phyloP scores from a whole-genome alignment of 306 rosid species.

The Glycyrrhiza uralensis region DNA sequence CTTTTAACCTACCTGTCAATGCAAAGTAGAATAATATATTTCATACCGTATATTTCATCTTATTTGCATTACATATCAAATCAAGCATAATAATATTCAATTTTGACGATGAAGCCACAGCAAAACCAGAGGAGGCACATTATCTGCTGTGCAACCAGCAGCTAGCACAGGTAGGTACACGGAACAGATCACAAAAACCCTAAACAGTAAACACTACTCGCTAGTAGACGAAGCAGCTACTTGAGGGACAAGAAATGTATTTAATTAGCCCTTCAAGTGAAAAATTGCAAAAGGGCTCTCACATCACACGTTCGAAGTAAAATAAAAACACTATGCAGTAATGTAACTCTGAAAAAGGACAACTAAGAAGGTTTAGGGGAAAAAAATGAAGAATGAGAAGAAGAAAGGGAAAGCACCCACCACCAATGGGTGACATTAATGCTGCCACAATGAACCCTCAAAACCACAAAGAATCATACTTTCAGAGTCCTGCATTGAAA shows the following conservation, averaged over 20 bases:
- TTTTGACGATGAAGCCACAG: not conserved
- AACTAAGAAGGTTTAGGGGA: not conserved
- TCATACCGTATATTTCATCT: not conserved
- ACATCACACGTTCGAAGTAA: no score
- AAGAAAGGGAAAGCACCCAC: not conserved
- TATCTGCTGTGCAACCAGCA: not conserved
- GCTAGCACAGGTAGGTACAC: not conserved
- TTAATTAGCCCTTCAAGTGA: slow-evolving; percentile 32
- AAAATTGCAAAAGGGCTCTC: slow-evolving; percentile 33
- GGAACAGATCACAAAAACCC: no score
- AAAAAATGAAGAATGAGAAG: not conserved
- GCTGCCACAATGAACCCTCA: slow-evolving; percentile 52
- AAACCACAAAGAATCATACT: slow-evolving; percentile 38
- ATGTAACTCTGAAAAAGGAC: not conserved
- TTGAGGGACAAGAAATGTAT: slow-evolving; percentile 40
- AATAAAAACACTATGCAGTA: no score
- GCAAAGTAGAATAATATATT: slow-evolving; percentile 15
- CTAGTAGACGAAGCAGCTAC: not conserved
- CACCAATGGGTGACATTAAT: slow-evolving; percentile 22
- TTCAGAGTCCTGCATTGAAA: slow-evolving; percentile 40
- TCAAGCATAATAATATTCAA: not conserved
- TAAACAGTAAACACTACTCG: not conserved
- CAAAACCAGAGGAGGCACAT: not conserved
- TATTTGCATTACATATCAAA: not conserved
- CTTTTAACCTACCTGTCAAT: slow-evolving; percentile 16